phyloP scores from a whole-genome alignment of 2,329 filamentous ascomycete genomes.

The Scytalidium sp. region DNA sequence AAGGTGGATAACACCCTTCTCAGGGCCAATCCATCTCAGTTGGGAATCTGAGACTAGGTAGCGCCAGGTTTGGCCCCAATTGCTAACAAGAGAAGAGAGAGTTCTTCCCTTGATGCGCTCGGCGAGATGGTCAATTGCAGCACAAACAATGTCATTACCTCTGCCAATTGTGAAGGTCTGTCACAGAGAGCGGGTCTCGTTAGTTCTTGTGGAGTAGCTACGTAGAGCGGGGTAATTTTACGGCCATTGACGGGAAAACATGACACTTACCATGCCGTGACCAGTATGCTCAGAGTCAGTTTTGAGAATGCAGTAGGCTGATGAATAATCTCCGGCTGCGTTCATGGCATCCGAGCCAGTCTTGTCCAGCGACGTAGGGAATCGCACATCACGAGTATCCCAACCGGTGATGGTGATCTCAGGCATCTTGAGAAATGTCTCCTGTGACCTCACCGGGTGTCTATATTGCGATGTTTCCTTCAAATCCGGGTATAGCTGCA shows the following conservation, averaged over 20 bases:
- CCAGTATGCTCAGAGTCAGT: conserved; percentile 71
- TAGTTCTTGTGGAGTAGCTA: background rate
- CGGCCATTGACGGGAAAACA: background rate
- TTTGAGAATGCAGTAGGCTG: conserved; percentile 89
- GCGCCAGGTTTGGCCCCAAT: conserved; percentile 86
- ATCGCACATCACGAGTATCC: conserved; percentile 70
- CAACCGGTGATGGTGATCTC: conserved; percentile 72
- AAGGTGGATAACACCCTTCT: conserved; percentile 89
- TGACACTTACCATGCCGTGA: conserved; percentile 67
- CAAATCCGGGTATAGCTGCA: background rate
- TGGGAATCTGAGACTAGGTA: conserved; percentile 87
- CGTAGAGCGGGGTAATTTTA: background rate
- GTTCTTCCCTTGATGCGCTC: conserved; percentile 71
- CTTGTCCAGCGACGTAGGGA: conserved; percentile 90
- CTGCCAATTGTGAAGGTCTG: conserved; percentile 76
- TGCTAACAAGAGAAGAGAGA: conserved; percentile 68
- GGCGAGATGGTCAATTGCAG: conserved; percentile 73
- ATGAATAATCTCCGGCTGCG: conserved; percentile 85
- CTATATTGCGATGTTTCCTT: background rate
- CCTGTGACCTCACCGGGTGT: background rate
- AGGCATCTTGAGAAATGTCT: conserved; percentile 35
- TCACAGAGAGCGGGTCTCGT: background rate
- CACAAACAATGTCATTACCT: conserved; percentile 86
- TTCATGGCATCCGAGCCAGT: conserved; percentile 99
- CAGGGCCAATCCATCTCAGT: conserved; percentile 86